These are phyloP conservation scores for Puccinia brachypodii DNA, from an alignment of 1,284 basidiomycete species.

Conservation along the genomic window DNA sequence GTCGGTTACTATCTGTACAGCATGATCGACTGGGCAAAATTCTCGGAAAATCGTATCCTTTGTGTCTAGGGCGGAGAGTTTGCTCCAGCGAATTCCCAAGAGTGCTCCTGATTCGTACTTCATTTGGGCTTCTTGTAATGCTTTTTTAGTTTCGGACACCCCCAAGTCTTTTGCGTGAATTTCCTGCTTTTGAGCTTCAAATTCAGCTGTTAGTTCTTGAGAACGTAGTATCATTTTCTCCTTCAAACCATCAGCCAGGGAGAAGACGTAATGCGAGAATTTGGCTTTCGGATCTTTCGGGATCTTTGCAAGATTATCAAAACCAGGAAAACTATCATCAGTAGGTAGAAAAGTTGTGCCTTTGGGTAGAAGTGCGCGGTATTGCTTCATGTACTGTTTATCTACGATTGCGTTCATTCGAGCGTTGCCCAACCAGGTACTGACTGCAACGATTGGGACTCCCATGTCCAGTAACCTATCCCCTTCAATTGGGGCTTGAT, in stretches of 20 bases:
- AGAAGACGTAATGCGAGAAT: conserved; percentile 8
- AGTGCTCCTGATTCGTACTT: not conserved
- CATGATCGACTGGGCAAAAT: conserved; percentile 19
- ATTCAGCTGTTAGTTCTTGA: not conserved
- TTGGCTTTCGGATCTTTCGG: not conserved
- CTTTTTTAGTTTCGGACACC: not conserved
- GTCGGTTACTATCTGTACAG: conserved; percentile 9
- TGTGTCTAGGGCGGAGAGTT: not conserved
- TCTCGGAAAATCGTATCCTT: not conserved
- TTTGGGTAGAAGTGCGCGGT: not conserved
- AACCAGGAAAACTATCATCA: not conserved
- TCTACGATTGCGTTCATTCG: conserved; percentile 24
- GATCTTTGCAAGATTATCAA: conserved; percentile 1
- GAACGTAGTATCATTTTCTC: not conserved
- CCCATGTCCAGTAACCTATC: not conserved
- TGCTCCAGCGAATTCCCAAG: not conserved
- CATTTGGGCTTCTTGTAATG: not conserved
- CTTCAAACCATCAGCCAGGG: not conserved
- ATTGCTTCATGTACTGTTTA: not conserved
- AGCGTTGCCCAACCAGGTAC: not conserved
- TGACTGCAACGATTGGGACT: conserved; percentile 1
- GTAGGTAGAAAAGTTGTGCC: not conserved
- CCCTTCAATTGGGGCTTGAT: not conserved
- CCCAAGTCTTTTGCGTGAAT: not conserved
- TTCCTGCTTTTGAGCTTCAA: not conserved